A percentile compares a stretch with the other conserved stretches of the same genome.
Conservation (phyloP, 2,329 filamentous ascomycete species). For the Shiraia bambusicola region DNA sequence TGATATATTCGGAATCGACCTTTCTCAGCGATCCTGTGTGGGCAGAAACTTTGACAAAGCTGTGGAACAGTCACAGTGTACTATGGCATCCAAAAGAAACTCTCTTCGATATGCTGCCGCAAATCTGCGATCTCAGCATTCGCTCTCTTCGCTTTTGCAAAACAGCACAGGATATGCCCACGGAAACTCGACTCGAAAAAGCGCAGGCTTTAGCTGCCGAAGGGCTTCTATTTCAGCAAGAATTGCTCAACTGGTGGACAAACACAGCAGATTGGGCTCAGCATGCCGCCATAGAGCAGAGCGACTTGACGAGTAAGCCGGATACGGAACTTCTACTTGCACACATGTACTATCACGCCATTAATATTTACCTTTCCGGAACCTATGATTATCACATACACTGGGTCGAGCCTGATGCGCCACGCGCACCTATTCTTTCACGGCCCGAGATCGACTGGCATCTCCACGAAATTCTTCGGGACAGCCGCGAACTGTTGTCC, state of each 20-base stretch:
- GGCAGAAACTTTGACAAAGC: constrained; percentile 15
- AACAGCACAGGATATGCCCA: neutral
- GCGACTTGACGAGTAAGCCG: neutral
- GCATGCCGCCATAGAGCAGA: neutral
- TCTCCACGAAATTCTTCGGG: constrained; percentile 20
- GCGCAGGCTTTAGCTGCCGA: constrained; percentile 17
- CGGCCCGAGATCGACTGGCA: constrained; percentile 15
- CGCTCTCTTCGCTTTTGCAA: constrained; percentile 12
- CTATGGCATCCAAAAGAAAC: constrained; percentile 31
- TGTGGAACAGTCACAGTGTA: constrained; percentile 16
- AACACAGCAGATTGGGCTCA: constrained; percentile 13
- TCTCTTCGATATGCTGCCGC: constrained; percentile 28
- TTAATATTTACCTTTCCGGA: constrained; percentile 32
- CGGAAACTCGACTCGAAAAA: neutral
- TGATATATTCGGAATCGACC: constrained; percentile 26
- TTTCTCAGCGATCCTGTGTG: constrained; percentile 25
- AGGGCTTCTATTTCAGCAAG: constrained; percentile 17
- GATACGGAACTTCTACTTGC: constrained; percentile 19
- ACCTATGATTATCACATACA: constrained; percentile 28
- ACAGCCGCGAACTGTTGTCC: constrained; percentile 17
- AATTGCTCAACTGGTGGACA: constrained; percentile 20
- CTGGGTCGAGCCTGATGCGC: constrained; percentile 18
- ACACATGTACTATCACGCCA: constrained; percentile 25
- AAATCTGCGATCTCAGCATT: constrained; percentile 22
- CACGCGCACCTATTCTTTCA: constrained; percentile 21